phyloP scores from a whole-genome alignment of 768 basidiomycete species.

The Tephrocybe sp. region DNA sequence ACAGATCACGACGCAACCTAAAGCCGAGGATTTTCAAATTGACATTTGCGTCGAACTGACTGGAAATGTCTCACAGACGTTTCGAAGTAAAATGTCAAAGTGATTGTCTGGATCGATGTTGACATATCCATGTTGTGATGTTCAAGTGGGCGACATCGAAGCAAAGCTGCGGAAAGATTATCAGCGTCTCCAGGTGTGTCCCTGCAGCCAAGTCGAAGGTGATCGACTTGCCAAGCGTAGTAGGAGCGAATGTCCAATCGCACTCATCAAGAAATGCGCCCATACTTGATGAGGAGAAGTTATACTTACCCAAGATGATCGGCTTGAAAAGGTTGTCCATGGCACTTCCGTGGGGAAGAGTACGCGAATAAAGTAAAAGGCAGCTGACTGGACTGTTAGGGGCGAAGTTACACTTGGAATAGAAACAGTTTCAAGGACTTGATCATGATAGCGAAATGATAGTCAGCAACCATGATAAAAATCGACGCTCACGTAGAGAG shows the following conservation, averaged over 20 bases:
- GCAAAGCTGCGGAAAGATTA: constrained; percentile 13
- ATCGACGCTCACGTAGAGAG: no score
- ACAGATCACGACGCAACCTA: not conserved
- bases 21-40: not conserved
- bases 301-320: constrained; percentile 24
- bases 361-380: constrained; percentile 29
- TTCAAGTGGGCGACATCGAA: constrained; percentile 12
- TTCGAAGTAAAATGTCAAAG: constrained; percentile 5
- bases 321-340: constrained; percentile 29
- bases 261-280: not conserved
- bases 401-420: constrained; percentile 28
- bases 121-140: not conserved
- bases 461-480: constrained; percentile 1
- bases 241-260: not conserved
- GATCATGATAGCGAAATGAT: constrained; percentile 27
- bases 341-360: constrained; percentile 28
- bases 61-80: constrained; percentile 1
- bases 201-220: constrained; percentile 46
- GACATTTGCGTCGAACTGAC: not conserved
- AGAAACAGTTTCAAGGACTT: no score
- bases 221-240: constrained; percentile 39
- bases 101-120: not conserved
- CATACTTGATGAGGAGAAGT: constrained; percentile 27
- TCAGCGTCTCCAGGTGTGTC: constrained; percentile 25
- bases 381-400: constrained; percentile 35